Conservation (phyloP, 2,329 filamentous ascomycete species). For the Penicillium oxalicum region DNA sequence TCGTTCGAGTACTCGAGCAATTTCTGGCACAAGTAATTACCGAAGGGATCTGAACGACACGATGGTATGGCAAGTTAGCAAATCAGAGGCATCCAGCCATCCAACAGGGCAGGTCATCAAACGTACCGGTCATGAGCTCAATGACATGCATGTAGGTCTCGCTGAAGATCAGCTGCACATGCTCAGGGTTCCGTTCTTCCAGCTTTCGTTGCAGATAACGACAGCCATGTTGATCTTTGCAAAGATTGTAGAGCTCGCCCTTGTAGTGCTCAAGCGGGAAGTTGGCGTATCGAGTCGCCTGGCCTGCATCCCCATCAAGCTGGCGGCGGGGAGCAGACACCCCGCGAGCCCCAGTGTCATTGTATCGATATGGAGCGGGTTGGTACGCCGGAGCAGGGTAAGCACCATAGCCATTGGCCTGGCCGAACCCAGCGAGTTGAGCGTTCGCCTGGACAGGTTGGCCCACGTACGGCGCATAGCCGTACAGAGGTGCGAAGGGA, state of each 20-base stretch:
- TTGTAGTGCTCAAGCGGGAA: conserved; percentile 72
- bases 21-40: conserved; percentile 99
- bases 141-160: conserved; percentile 92
- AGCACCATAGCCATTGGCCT: conserved; percentile 47
- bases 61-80: conserved; percentile 17
- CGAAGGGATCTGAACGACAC: conserved; percentile 68
- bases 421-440: conserved; percentile 43
- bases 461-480: conserved; percentile 55
- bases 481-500: conserved; percentile 40
- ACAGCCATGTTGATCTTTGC: conserved; percentile 97
- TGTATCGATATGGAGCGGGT: conserved; percentile 47
- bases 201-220: conserved; percentile 96
- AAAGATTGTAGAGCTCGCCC: conserved; percentile 80
- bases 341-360: conserved; percentile 70
- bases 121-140: conserved; percentile 79
- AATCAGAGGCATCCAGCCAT: not conserved
- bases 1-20: conserved; percentile 91
- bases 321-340: conserved; percentile 61
- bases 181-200: conserved; percentile 76
- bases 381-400: not conserved
- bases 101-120: not conserved
- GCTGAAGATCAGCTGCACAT: conserved; percentile 86
- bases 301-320: conserved; percentile 44
- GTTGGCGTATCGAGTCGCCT: conserved; percentile 75
- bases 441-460: conserved; percentile 33